Conservation (phyloP, 495 filamentous ascomycete genomes). For the Penicillium samsonianum region DNA sequence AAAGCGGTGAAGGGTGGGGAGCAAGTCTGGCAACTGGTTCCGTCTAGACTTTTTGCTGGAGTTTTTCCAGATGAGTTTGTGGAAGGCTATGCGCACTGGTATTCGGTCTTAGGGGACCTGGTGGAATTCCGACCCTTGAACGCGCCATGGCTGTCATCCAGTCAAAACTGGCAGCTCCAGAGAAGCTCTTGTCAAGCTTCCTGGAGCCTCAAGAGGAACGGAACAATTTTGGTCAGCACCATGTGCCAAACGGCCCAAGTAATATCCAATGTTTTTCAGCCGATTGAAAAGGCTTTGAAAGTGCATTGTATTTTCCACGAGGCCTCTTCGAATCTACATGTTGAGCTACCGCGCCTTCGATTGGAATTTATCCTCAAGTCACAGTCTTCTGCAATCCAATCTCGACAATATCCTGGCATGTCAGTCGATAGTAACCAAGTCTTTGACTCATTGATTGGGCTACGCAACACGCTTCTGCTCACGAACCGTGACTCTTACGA, state of each 20-base stretch:
- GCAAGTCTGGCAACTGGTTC: no score
- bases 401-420: constrained; percentile 57
- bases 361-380: constrained; percentile 49
- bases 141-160: no score
- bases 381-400: constrained; percentile 38
- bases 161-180: no score
- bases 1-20: no score
- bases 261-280: constrained; percentile 35
- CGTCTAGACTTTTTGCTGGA: no score
- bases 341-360: constrained; percentile 51
- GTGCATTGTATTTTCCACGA: constrained; percentile 33
- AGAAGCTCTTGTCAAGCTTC: no score
- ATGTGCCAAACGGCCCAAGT: constrained; percentile 28
- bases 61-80: no score
- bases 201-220: no score
- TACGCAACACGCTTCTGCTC: constrained; percentile 56
- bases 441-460: constrained; percentile 51
- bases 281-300: constrained; percentile 34
- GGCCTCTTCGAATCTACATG: constrained; percentile 24
- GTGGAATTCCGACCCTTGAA: no score
- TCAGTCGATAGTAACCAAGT: constrained; percentile 55
- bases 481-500: constrained; percentile 15
- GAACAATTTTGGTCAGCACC: constrained; percentile 36
- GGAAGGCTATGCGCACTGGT: no score
- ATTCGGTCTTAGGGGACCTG: no score